Evolutionary conservation across 2,329 filamentous ascomycete genomes (phyloP).

Genomic region (Exophiala spinifera): DNA sequence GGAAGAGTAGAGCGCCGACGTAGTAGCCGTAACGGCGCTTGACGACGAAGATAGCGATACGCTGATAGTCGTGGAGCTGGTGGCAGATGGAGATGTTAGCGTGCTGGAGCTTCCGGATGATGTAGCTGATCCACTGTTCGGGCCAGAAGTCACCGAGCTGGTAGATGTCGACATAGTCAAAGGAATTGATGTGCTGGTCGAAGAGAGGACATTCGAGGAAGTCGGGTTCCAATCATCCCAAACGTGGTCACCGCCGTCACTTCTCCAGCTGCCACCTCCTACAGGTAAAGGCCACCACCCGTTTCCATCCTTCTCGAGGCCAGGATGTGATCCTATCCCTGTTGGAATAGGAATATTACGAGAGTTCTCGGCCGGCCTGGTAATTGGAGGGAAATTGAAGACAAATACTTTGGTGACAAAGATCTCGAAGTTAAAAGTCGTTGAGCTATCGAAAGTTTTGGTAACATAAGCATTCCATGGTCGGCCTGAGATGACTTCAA

Average conservation of each 20-base stretch:
- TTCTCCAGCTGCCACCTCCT: background rate
- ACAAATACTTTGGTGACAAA: conserved; percentile 8
- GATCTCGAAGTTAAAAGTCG: conserved; percentile 13
- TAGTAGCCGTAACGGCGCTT: background rate
- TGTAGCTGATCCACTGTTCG: background rate
- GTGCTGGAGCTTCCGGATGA: background rate
- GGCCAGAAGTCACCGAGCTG: background rate
- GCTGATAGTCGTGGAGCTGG: background rate
- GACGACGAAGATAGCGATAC: background rate
- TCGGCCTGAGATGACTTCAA: background rate
- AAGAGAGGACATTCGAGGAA: background rate
- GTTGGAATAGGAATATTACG: conserved; percentile 4
- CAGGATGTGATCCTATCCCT: background rate
- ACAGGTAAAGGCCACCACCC: conserved; percentile 3
- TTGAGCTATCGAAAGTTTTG: conserved; percentile 6
- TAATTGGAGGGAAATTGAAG: background rate
- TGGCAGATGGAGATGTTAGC: background rate
- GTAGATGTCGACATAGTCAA: background rate
- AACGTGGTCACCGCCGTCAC: background rate
- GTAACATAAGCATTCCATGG: conserved; percentile 13
- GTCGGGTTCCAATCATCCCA: conserved; percentile 4
- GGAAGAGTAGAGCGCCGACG: background rate
- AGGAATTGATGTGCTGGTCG: background rate
- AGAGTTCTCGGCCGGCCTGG: background rate
- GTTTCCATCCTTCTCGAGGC: background rate